These are phyloP conservation scores for Drosera spatulata DNA, from an alignment of 179 eudicot genomes.

Conservation along the genomic window DNA sequence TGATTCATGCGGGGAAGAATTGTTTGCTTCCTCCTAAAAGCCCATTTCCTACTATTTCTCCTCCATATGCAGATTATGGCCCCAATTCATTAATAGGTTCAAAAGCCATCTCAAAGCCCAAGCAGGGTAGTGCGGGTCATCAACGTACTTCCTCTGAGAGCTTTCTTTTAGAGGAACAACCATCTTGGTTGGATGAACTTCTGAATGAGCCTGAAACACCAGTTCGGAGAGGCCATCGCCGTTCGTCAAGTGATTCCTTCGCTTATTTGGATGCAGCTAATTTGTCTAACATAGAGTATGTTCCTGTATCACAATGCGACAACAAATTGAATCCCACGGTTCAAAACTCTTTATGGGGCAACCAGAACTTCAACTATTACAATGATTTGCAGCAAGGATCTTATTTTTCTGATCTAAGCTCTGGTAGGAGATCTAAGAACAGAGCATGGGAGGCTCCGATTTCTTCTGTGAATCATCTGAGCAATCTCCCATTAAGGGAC, in stretches of 20 bases:
- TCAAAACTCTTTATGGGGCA: conserved; percentile 58
- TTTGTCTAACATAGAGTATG: conserved; percentile 40
- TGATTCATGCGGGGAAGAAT: conserved; percentile 52
- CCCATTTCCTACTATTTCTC: conserved; percentile 71
- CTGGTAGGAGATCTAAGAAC: conserved; percentile 32
- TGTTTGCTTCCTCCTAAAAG: conserved; percentile 86
- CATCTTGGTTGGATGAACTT: conserved; percentile 97
- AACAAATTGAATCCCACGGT: conserved; percentile 28
- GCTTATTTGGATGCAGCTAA: conserved; percentile 56
- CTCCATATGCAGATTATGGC: conserved; percentile 58
- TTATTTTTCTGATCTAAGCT: conserved; percentile 31
- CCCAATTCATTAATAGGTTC: conserved; percentile 38
- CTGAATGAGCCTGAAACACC: conserved; percentile 95
- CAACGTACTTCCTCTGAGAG: conserved; percentile 93
- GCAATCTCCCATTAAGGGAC: conserved; percentile 39
- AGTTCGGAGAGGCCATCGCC: conserved; percentile 85
- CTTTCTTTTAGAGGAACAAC: conserved; percentile 72
- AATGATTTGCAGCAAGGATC: conserved; percentile 37
- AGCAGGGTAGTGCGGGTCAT: conserved; percentile 58
- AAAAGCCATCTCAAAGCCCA: conserved; percentile 34
- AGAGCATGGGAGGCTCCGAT: conserved; percentile 39
- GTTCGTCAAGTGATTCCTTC: conserved; percentile 97
- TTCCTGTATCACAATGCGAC: conserved; percentile 41
- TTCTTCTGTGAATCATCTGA: conserved; percentile 21
- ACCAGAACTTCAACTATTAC: conserved; percentile 43